phyloP scores from a whole-genome alignment of 169 alveolate species.

The Eimeria praecox region DNA sequence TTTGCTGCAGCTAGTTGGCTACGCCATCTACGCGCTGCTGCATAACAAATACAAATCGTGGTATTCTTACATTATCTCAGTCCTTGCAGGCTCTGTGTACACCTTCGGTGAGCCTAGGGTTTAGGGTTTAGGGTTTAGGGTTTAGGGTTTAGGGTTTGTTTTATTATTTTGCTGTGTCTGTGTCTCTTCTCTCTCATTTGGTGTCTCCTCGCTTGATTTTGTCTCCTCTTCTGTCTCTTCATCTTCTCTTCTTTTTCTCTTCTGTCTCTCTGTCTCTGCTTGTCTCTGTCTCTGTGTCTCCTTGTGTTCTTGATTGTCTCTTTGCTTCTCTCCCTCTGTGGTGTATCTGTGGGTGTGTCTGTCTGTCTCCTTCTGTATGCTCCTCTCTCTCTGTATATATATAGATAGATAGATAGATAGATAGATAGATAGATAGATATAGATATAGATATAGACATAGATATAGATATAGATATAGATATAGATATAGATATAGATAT shows the following conservation, averaged over 20 bases:
- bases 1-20: conserved; percentile 88
- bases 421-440: too few species aligned
- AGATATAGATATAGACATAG: too few species aligned
- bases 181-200: too few species aligned
- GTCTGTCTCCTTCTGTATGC: too few species aligned
- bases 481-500: too few species aligned
- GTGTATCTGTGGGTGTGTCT: too few species aligned
- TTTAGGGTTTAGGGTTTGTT: background rate
- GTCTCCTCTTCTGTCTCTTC: background rate
- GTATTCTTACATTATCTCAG: conserved; percentile 95
- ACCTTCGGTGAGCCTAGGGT: conserved; percentile 78
- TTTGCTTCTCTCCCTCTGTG: too few species aligned
- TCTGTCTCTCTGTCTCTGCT: background rate
- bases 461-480: too few species aligned
- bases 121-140: background rate
- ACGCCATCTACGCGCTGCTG: conserved; percentile 94
- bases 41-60: conserved; percentile 96
- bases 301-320: too few species aligned
- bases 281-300: too few species aligned
- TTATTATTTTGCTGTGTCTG: conserved; percentile 3
- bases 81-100: conserved; percentile 85
- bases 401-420: too few species aligned
- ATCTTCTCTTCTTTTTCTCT: background rate
- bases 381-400: background rate
- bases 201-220: too few species aligned